Percentiles rank a stretch among this genome's conserved stretches.
Evolutionary conservation across 2,329 filamentous ascomycete genomes (phyloP).

Genomic region (Fusarium sp.): DNA sequence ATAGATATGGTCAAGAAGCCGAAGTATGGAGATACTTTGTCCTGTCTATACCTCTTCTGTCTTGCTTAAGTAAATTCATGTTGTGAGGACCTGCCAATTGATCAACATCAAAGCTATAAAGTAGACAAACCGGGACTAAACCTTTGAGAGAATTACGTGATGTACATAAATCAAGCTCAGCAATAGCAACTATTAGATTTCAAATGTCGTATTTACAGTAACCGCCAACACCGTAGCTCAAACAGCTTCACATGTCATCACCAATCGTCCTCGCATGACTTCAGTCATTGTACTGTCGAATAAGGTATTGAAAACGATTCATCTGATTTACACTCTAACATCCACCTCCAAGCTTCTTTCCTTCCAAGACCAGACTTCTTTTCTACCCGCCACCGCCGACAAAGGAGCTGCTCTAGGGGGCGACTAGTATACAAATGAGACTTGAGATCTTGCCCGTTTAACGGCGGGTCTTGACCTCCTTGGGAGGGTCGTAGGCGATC

Average conservation of each 20-base stretch:
- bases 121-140: neutral
- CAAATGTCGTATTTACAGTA: neutral
- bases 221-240: neutral
- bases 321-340: slow-evolving; percentile 67
- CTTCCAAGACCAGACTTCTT: slow-evolving; percentile 51
- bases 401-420: slow-evolving; percentile 60
- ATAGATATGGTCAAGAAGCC: no score
- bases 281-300: slow-evolving; percentile 40
- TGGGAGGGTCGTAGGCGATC: slow-evolving; percentile 86
- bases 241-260: slow-evolving; percentile 14
- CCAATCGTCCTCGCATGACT: slow-evolving; percentile 8
- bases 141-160: neutral
- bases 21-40: neutral
- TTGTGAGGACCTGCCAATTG: neutral
- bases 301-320: slow-evolving; percentile 58
- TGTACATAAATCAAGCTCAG: neutral
- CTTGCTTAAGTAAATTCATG: neutral
- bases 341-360: slow-evolving; percentile 48
- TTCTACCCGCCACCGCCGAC: slow-evolving; percentile 59
- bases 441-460: slow-evolving; percentile 54
- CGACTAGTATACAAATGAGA: slow-evolving; percentile 60
- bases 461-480: slow-evolving; percentile 63
- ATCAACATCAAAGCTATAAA: neutral
- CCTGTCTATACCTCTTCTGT: neutral
- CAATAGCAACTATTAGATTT: neutral